These are phyloP conservation scores for Tolypocladium capitatum DNA, from an alignment of 2,329 filamentous ascomycete genomes.

Conservation along the genomic window DNA sequence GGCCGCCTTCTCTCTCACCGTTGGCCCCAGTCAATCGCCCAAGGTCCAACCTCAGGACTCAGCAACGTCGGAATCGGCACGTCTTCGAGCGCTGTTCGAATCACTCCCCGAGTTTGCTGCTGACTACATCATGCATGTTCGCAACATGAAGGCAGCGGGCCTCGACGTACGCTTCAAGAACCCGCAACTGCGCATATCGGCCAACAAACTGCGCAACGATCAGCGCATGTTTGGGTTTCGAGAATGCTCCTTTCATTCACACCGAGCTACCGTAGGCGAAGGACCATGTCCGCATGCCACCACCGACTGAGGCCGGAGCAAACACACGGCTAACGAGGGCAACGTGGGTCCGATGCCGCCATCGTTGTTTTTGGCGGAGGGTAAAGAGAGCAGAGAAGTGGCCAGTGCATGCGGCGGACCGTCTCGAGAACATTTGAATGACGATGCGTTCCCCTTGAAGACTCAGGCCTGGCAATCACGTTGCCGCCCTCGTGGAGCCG, in stretches of 20 bases:
- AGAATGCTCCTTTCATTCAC: constrained; percentile 47
- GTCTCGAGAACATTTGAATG: neutral
- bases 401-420: neutral
- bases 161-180: constrained; percentile 45
- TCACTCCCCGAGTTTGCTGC: constrained; percentile 30
- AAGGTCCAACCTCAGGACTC: constrained; percentile 15
- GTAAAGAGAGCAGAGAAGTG: neutral
- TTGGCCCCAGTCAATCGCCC: constrained; percentile 14
- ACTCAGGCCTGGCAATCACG: neutral
- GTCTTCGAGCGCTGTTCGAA: constrained; percentile 29
- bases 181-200: constrained; percentile 44
- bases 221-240: constrained; percentile 47
- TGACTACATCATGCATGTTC: constrained; percentile 38
- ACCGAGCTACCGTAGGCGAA: constrained; percentile 40
- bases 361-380: constrained; percentile 13
- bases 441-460: neutral
- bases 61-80: constrained; percentile 16
- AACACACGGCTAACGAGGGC: neutral
- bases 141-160: constrained; percentile 36
- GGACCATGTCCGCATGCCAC: constrained; percentile 35
- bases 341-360: constrained; percentile 9
- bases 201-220: constrained; percentile 40
- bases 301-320: constrained; percentile 6
- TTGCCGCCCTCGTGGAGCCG: neutral
- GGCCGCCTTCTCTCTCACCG: constrained; percentile 41